These are phyloP conservation scores for Coemansia sp. DNA, from an alignment of 192 early-diverging fungal genomes.

Conservation along the genomic window DNA sequence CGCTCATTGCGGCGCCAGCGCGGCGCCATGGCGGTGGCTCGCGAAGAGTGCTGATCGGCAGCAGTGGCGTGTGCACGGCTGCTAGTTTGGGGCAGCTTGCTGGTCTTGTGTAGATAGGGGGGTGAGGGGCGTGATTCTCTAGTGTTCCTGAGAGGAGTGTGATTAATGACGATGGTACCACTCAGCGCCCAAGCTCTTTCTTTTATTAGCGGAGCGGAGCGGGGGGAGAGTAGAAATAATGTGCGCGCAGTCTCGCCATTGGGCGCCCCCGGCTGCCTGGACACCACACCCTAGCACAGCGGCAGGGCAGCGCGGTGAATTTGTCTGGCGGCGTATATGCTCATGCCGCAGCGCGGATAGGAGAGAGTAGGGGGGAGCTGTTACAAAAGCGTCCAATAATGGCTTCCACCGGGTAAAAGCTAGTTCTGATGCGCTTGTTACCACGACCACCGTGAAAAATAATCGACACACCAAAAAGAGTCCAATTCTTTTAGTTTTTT, in stretches of 20 bases:
- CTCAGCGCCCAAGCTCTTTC: too few relatives aligned
- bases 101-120: background rate
- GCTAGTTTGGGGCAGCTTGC: background rate
- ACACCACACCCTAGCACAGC: too few relatives aligned
- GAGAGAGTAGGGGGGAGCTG: background rate
- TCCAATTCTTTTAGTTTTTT: too few relatives aligned
- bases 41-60: constrained; percentile 34
- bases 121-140: background rate
- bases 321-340: background rate
- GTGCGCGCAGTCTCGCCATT: too few relatives aligned
- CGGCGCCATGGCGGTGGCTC: constrained; percentile 25
- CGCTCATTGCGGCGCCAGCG: constrained; percentile 22
- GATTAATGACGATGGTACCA: background rate
- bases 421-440: background rate
- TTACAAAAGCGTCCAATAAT: background rate
- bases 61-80: constrained; percentile 20
- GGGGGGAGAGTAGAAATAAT: too few relatives aligned
- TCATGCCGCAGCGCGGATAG: background rate
- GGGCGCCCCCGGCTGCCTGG: too few relatives aligned
- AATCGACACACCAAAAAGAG: too few relatives aligned
- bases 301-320: too few relatives aligned
- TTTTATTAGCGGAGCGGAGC: too few relatives aligned
- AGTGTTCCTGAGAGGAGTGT: background rate
- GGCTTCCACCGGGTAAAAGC: constrained; percentile 9
- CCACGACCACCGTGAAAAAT: background rate